A percentile compares a stretch with the other conserved stretches of the same genome.
Conservation (phyloP, 1,139 yeast genomes). For the Hyphopichia wangnamkhiaoensis region DNA sequence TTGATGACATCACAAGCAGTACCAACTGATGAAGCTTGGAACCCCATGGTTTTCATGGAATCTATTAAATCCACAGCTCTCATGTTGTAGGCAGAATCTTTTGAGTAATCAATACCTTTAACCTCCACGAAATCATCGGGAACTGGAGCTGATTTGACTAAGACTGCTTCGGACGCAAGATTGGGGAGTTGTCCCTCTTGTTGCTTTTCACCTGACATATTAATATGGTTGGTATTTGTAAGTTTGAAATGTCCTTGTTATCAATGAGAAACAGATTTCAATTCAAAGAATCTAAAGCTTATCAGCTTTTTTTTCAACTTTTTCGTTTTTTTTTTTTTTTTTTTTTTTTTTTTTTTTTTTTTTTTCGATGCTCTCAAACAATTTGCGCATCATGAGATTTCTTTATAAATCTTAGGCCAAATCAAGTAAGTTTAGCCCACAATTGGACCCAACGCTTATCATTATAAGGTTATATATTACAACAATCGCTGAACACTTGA, state of each 20-base stretch:
- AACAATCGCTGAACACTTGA: too few species aligned
- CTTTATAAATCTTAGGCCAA: neutral
- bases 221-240: too few species aligned
- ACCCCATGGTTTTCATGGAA: conserved; percentile 95
- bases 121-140: conserved; percentile 79
- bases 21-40: conserved; percentile 87
- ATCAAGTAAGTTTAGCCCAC: neutral
- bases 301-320: neutral
- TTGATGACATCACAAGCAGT: conserved; percentile 89
- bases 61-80: conserved; percentile 74
- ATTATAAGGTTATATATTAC: too few species aligned
- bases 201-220: conserved; percentile 7
- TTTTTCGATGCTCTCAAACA: neutral
- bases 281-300: neutral
- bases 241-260: too few species aligned
- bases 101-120: conserved; percentile 84
- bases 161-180: conserved; percentile 82
- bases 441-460: neutral
- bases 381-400: conserved; percentile 1
- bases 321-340: neutral
- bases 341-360: neutral
- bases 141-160: conserved; percentile 82
- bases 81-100: conserved; percentile 67
- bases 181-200: conserved; percentile 45
- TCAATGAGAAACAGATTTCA: too few species aligned